Evolutionary conservation across 2,329 filamentous ascomycete species (phyloP).

Genomic region (Paracorniculantispora psalliotae): DNA sequence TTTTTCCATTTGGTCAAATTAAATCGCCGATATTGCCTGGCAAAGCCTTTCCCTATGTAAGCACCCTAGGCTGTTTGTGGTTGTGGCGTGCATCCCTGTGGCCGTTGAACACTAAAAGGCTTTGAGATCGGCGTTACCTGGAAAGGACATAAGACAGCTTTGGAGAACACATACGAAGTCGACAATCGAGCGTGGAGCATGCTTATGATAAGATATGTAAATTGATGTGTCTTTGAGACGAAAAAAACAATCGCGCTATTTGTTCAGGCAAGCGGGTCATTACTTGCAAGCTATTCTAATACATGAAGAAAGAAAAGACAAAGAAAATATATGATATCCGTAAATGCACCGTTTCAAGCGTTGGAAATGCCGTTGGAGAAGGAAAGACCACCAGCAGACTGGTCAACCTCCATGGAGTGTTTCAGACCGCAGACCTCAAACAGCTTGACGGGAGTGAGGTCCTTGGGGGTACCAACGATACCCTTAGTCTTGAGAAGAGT

Average conservation of each 20-base stretch:
- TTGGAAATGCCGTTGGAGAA: conserved; percentile 11
- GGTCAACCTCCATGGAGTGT: conserved; percentile 45
- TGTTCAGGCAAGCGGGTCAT: conserved; percentile 5
- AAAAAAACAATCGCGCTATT: conserved; percentile 6
- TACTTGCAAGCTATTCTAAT: conserved; percentile 10
- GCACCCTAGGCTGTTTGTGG: no score
- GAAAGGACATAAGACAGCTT: no score
- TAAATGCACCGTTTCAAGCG: background rate
- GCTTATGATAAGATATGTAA: background rate
- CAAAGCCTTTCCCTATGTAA: no score
- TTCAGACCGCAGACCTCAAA: conserved; percentile 50
- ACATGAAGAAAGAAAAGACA: background rate
- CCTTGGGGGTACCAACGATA: conserved; percentile 33
- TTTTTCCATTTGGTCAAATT: no score
- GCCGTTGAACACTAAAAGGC: no score
- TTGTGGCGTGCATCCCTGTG: no score
- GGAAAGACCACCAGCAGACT: conserved; percentile 18
- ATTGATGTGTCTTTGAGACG: background rate
- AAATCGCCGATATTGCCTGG: no score
- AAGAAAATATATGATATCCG: background rate
- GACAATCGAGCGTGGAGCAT: no score
- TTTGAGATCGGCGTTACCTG: no score
- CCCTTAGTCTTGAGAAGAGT: conserved; percentile 35
- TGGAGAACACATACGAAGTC: no score
- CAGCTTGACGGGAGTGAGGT: conserved; percentile 41